Conservation (phyloP, 768 basidiomycete species). For the Lentinula guzmanii region DNA sequence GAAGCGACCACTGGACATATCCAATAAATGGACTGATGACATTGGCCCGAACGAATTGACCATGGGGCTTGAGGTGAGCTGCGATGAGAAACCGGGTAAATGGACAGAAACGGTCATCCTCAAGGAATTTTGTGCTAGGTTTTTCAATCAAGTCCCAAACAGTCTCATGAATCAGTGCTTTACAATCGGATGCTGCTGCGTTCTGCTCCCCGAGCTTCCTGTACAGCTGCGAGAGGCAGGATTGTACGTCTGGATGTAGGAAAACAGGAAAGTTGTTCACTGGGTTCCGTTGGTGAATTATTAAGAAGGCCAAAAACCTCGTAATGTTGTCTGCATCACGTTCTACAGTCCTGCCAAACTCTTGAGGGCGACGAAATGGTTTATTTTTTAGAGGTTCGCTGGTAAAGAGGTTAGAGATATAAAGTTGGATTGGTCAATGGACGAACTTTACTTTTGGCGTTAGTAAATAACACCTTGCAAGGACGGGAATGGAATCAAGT, state of each 20-base stretch:
- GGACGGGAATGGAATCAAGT: not conserved
- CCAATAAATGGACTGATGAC: not conserved
- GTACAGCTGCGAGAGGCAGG: not conserved
- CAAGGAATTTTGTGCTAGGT: not conserved
- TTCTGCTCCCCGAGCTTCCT: not conserved
- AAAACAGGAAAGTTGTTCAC: not conserved
- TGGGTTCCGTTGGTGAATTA: not conserved
- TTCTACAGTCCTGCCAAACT: not conserved
- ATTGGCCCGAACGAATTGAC: not conserved
- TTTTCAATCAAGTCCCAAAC: not conserved
- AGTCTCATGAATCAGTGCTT: not conserved
- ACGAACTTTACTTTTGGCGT: not conserved
- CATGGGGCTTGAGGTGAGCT: not conserved
- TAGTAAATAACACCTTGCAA: not conserved
- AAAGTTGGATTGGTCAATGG: too few relatives aligned
- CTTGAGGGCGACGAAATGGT: not conserved
- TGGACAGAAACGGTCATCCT: not conserved
- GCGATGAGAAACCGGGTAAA: conserved; percentile 2
- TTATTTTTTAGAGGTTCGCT: not conserved
- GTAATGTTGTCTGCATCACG: not conserved
- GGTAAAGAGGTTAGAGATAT: not conserved
- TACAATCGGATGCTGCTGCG: too few relatives aligned
- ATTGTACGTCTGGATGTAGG: not conserved
- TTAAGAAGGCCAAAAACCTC: not conserved
- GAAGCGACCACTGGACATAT: not conserved